Base-by-base conservation (phyloP, 208 protist genomes). In the Trypanosoma grayi region DNA sequence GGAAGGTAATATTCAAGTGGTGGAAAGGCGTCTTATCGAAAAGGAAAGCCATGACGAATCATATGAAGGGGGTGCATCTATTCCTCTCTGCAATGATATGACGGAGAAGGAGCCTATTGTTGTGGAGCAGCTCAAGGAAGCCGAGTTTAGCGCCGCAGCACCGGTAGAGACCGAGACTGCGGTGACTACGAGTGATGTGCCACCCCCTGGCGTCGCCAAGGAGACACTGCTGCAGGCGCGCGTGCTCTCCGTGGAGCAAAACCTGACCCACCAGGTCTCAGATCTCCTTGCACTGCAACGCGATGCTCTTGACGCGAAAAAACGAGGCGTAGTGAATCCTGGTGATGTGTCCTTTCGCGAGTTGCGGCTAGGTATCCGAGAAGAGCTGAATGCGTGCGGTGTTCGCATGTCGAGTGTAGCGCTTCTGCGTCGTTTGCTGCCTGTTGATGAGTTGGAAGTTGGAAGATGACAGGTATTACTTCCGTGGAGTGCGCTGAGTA, bases 211-310 rank as follows among this genome's bases (percentile, higher is more conserved):
- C n/a, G n/a, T n/a, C n/a, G n/a, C n/a, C 11, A 60, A 61, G 11
- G 22, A 48, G 16, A 7, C 18, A 4, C 36, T 68, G 0, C 34
- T 58, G 11, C 59, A 37, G 4, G 47, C 3, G 20, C 33, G 36
- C 30, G 1, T 53, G 25, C 14, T 55, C 36, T 34, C 46, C 10
- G 47, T 64, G 0, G 47, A 56, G 44, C 6, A 53, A 18, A 47
- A 64, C 8, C 4, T 64, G 36, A 41, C 41, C 27, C 22, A 40
- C 14, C 45, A 64, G 34, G 16, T 64, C 7, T 36, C 30, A 11
- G 45, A 54, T 46, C 45, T 64, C 31, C 46, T 55, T 33, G 28
- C 47, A 27, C 33, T 64, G 13, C 46, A 64, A 36, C 46, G 59
- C 25, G 59, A 64, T 34, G 14, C 34, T 25, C 34, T 54, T 46